These are phyloP conservation scores for Stagonosporopsis vannaccii DNA, from an alignment of 2,329 filamentous ascomycete species.

Conservation along the genomic window DNA sequence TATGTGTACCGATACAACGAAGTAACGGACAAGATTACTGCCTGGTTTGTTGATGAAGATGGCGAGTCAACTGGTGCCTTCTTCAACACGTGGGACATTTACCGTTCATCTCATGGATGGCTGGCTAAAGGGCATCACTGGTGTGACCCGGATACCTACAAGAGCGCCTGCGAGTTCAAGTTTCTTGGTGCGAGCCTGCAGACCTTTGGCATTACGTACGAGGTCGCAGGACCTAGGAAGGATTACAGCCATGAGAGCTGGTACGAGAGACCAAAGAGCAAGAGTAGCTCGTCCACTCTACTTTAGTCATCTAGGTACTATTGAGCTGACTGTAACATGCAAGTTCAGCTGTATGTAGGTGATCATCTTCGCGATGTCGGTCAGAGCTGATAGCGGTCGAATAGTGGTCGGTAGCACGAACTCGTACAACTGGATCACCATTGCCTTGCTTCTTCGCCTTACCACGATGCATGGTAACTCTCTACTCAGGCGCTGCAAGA, in stretches of 20 bases:
- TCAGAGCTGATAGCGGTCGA: neutral
- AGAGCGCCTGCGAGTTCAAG: conserved; percentile 72
- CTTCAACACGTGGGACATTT: conserved; percentile 76
- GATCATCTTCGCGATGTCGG: neutral
- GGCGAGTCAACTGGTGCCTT: conserved; percentile 76
- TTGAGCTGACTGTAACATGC: too few species aligned
- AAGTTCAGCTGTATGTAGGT: neutral
- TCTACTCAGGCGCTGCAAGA: neutral
- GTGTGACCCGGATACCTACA: conserved; percentile 75
- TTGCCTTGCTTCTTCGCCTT: neutral
- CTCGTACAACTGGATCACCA: neutral
- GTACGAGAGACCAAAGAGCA: conserved; percentile 36
- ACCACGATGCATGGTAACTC: neutral
- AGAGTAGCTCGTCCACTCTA: neutral
- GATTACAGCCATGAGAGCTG: conserved; percentile 64
- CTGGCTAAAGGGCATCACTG: conserved; percentile 71
- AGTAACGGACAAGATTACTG: conserved; percentile 65
- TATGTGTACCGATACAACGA: conserved; percentile 78
- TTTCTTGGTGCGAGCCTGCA: conserved; percentile 48
- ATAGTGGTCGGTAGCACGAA: neutral
- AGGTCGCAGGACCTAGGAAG: conserved; percentile 75
- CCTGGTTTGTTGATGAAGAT: conserved; percentile 78
- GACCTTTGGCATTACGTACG: conserved; percentile 61
- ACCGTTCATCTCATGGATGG: conserved; percentile 60
- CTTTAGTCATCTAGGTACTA: neutral